These are phyloP conservation scores for Chenopodium formosanum DNA, from an alignment of 148 eudicot genomes.

Conservation along the genomic window DNA sequence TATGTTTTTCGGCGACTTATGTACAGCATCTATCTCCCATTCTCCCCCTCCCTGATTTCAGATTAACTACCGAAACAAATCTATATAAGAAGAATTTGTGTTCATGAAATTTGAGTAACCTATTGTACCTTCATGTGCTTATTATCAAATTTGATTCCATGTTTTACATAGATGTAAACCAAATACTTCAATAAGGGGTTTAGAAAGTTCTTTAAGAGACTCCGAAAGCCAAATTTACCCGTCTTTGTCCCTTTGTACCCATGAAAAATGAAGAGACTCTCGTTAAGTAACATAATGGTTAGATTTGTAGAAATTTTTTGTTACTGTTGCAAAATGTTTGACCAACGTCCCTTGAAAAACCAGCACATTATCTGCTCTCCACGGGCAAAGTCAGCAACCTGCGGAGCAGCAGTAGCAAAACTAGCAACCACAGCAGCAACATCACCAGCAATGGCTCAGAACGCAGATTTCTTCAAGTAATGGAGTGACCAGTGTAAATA, in stretches of 20 bases:
- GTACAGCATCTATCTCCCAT: neutral
- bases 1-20: neutral
- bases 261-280: too few relatives aligned
- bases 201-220: too few relatives aligned
- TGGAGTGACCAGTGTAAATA: constrained; percentile 56
- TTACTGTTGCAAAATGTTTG: constrained; percentile 61
- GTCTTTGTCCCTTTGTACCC: too few relatives aligned
- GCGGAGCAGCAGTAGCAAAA: constrained; percentile 46
- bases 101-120: neutral
- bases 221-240: too few relatives aligned
- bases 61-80: neutral
- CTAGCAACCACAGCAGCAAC: constrained; percentile 27
- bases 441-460: constrained; percentile 39
- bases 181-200: neutral
- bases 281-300: too few relatives aligned
- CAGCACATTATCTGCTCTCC: constrained; percentile 46
- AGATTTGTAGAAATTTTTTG: too few relatives aligned
- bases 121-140: neutral
- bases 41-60: neutral
- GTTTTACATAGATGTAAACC: neutral
- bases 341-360: constrained; percentile 83
- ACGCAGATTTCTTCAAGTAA: constrained; percentile 53
- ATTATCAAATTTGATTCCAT: too few relatives aligned
- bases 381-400: constrained; percentile 37
- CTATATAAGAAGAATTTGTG: neutral